Base-by-base conservation (phyloP, 1,284 basidiomycete species). In the Agaricales sp. region DNA sequence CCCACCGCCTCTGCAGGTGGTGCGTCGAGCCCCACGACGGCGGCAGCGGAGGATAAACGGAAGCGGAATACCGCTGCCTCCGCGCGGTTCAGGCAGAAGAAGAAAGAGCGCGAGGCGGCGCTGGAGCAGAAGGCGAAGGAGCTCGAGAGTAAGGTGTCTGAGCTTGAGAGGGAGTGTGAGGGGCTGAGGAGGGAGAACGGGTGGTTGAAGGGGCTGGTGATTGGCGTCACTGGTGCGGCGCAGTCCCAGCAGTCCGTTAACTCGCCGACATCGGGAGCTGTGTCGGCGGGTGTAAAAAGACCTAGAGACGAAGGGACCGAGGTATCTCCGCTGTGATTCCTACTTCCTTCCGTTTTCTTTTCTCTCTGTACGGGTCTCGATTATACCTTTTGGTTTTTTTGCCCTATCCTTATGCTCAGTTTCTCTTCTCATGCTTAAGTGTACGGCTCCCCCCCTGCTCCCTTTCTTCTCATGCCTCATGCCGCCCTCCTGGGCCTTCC, bases 1-100 rank as follows among this genome's bases (percentile, higher is more conserved):
- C 60, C 64, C 30, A 58, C 66, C 4, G 59, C 70, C 39, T 49
- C 61, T 48, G 55, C 62, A 6, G 47, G 57, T 16, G 24, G 46
- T 1, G 63, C 62, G 8, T 46, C 66, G n/a, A n/a, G n/a, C n/a
- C n/a, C n/a, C n/a, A n/a, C n/a, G 1, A 21, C 75, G 1, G 70
- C 69, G 4, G 68, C 80, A 1, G 67, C 83, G 1, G 92, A 95
- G 63, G 92, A 95, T 70, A 99, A 98, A 68, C 83, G 95, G 35
- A 76, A 92, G 52, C 74, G 95, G 45, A 99, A 99, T 66, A 99
- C 95, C 0, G 92, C 92, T 16, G 95, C 95, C 0, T 92, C 88
- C 52, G 94, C 94, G n/a, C 87, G 95, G 13, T 99, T 99, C 78
- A 77, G 95, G 52, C 70, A 94, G 60, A 99, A 99, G 80, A 99